Percentiles rank a stretch among this genome's conserved stretches.
Conservation (phyloP, 345 rosid genomes). For the Kernera saxatilis region DNA sequence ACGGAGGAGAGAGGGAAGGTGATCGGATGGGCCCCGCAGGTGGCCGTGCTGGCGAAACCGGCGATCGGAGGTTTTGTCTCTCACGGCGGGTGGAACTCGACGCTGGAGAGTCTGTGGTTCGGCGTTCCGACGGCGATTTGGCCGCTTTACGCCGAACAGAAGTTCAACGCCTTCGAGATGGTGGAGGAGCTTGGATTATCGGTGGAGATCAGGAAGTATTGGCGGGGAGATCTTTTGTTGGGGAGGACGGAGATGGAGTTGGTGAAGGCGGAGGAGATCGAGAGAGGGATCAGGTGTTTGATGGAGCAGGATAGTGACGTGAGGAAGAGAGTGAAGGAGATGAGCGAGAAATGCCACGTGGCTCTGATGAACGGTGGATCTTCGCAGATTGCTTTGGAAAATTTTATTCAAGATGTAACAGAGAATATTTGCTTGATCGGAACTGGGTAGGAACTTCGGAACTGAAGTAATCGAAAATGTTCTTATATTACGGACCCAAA, state of each 20-base stretch:
- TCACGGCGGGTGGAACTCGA: conserved; percentile 66
- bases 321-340: conserved; percentile 31
- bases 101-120: conserved; percentile 48
- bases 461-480: too few relatives aligned
- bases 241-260: neutral
- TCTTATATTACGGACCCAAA: too few relatives aligned
- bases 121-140: conserved; percentile 47
- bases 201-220: conserved; percentile 37
- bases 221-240: neutral
- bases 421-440: neutral
- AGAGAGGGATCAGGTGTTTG: conserved; percentile 28
- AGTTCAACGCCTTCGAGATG: conserved; percentile 45
- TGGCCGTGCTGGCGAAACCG: conserved; percentile 29
- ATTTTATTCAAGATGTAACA: conserved; percentile 23
- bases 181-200: conserved; percentile 39
- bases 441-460: too few relatives aligned
- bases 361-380: conserved; percentile 40
- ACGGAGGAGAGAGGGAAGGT: conserved; percentile 33
- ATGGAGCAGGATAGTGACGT: conserved; percentile 32
- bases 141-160: conserved; percentile 55
- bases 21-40: conserved; percentile 57
- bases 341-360: conserved; percentile 23
- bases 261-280: conserved; percentile 30
- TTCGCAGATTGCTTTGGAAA: conserved; percentile 14
- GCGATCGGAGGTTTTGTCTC: conserved; percentile 48